Percentiles rank a stretch among this genome's conserved stretches.
phyloP scores from a whole-genome alignment of 805 yeast genomes.

The Pichia phayaonensis region DNA sequence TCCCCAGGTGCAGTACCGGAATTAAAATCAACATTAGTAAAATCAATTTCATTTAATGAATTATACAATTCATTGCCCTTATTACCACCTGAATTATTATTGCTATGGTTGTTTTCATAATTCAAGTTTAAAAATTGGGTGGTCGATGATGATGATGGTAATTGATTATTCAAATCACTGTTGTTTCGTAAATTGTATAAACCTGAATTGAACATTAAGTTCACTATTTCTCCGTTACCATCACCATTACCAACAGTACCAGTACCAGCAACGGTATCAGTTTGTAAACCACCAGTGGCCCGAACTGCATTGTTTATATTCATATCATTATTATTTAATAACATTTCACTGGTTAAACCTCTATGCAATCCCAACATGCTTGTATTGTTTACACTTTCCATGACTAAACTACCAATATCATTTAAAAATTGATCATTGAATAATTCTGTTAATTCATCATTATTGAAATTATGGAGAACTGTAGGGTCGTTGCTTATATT shows the following conservation, averaged over 20 bases:
- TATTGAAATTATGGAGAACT: neutral
- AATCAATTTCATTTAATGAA: conserved; percentile 31
- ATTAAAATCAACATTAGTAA: conserved; percentile 31
- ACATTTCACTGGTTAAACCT: neutral
- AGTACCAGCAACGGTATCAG: neutral
- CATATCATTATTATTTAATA: neutral
- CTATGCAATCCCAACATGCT: conserved; percentile 5
- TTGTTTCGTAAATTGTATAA: neutral
- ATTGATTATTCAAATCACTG: neutral
- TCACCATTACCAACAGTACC: neutral
- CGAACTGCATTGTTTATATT: neutral
- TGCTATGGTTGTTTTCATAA: neutral
- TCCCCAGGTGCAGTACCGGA: conserved; percentile 11
- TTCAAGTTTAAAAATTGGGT: neutral
- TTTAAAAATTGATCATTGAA: conserved; percentile 28
- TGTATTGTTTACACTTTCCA: conserved; percentile 12
- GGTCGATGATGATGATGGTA: neutral
- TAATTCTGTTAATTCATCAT: conserved; percentile 20
- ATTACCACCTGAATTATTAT: neutral
- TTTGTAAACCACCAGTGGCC: neutral
- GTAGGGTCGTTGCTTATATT: neutral
- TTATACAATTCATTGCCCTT: conserved; percentile 17
- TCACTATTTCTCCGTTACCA: neutral
- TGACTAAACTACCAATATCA: conserved; percentile 23
- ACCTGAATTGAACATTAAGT: neutral